These are phyloP conservation scores for Fusarium miscanthi DNA, from an alignment of 2,329 filamentous ascomycete species.

Conservation along the genomic window DNA sequence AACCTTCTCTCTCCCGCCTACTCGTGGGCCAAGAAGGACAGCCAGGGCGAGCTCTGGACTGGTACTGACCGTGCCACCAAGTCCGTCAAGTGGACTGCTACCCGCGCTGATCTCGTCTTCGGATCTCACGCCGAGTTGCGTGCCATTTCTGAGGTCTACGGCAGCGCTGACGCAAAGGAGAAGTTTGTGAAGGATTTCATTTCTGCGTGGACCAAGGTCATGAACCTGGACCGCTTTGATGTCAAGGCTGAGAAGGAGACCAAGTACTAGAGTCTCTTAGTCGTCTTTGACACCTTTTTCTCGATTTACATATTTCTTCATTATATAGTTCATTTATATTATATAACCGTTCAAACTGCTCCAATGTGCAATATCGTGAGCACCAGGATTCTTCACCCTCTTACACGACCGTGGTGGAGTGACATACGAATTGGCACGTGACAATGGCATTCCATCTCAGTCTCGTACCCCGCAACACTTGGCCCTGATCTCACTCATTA, in stretches of 20 bases:
- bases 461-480: neutral
- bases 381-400: accelerated
- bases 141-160: slow-evolving; percentile 77
- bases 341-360: neutral
- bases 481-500: too few relatives aligned
- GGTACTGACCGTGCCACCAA: slow-evolving; percentile 74
- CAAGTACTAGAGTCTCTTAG: neutral
- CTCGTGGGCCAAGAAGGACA: slow-evolving; percentile 64
- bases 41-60: slow-evolving; percentile 68
- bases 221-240: slow-evolving; percentile 80
- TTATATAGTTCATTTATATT: neutral
- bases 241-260: slow-evolving; percentile 16
- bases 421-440: neutral
- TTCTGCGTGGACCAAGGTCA: slow-evolving; percentile 77
- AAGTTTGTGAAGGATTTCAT: slow-evolving; percentile 80
- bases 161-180: slow-evolving; percentile 64
- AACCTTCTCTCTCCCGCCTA: slow-evolving; percentile 78
- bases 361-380: neutral
- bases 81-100: slow-evolving; percentile 74
- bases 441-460: neutral
- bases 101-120: slow-evolving; percentile 76
- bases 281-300: neutral
- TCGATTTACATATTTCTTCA: slow-evolving; percentile 5
- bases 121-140: slow-evolving; percentile 80
- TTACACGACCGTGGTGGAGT: neutral